Percentiles rank a stretch among this genome's conserved stretches.
These are phyloP conservation scores for Blastobotrys proliferans DNA, from an alignment of 1,139 yeast species.

Conservation along the genomic window DNA sequence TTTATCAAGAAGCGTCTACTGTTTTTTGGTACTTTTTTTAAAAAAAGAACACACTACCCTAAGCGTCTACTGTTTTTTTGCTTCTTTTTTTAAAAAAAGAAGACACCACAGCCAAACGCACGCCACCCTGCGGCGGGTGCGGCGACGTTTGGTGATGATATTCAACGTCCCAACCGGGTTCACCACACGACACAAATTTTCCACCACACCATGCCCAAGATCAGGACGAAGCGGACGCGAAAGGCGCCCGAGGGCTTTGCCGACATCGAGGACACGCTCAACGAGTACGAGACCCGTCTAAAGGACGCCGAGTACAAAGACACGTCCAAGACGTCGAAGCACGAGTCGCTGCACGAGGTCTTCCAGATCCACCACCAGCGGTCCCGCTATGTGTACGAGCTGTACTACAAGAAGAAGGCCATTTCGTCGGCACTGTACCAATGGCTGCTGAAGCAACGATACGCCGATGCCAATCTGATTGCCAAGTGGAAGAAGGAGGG, in stretches of 20 bases:
- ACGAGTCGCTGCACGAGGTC: slow-evolving; percentile 69
- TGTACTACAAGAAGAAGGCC: slow-evolving; percentile 65
- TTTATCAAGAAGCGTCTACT: too few relatives aligned
- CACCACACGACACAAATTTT: background rate
- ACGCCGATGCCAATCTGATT: slow-evolving; percentile 65
- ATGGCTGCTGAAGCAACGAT: slow-evolving; percentile 66
- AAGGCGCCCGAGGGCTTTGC: slow-evolving; percentile 73
- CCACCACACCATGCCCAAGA: slow-evolving; percentile 39
- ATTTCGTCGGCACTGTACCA: slow-evolving; percentile 68
- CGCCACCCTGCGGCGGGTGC: too few relatives aligned
- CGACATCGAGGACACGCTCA: slow-evolving; percentile 66
- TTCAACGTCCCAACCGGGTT: background rate
- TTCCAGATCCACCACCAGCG: slow-evolving; percentile 68
- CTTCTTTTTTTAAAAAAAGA: too few relatives aligned
- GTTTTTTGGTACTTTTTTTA: too few relatives aligned
- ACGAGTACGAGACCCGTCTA: slow-evolving; percentile 55
- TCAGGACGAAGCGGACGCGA: slow-evolving; percentile 43
- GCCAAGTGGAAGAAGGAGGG: slow-evolving; percentile 94
- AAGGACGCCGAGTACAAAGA: slow-evolving; percentile 43
- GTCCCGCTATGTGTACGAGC: slow-evolving; percentile 69
- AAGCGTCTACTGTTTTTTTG: too few relatives aligned
- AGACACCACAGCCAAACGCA: too few relatives aligned
- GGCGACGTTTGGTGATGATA: too few relatives aligned
- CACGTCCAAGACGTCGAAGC: slow-evolving; percentile 37
- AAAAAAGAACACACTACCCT: too few relatives aligned